Base-by-base conservation (phyloP, 2,329 filamentous ascomycete species). In the Diaporthe longicolla region DNA sequence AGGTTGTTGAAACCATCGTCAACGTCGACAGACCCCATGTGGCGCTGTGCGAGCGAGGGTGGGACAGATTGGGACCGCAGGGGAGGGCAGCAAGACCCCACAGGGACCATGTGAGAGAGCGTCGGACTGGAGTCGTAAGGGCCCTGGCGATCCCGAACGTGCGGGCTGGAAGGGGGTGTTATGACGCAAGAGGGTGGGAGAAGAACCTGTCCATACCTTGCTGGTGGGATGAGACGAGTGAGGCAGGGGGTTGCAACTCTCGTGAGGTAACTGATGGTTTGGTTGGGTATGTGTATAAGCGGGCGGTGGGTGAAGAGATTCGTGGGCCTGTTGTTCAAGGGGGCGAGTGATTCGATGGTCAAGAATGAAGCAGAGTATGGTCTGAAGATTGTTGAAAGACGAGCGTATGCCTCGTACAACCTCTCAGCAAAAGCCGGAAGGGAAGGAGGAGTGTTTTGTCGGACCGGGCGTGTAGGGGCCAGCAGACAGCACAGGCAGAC, bases 391-490 rank as follows among this genome's bases (percentile, higher is more conserved):
- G 55, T 61, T 63, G 55, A 61, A 40, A 15, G 29, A 50, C 26
- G 17, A 61, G n/a, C 37, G 19, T 26, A 29, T 9, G 32, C 19
- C 43, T 45, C 7, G 26, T 2, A 48, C 32, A 71, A 37, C 13
- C 9, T 32, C n/a, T 21, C 3, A 43, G 35, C 3, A n/a, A 52
- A 40, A 71, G 59, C 48, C 19, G 70, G 29, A 29, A 35, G 50
- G 52, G 26, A 19, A 45, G 17, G n/a, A 55, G 32, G 48, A 29
- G 57, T 71, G 43, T 71, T 63, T 71, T 71, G 70, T 63, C 70
- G 24, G 43, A 54, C 3, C 21, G 48, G n/a, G n/a, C 48, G 48
- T 59, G 32, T 21, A 72, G 10, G 52, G 26, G 40, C 48, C 35
- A 29, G 29, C 43, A 21, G 40, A 48, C 24, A 29, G n/a, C 43